Evolutionary conservation across 371 early-diverging fungal genomes (phyloP).

Genomic region (Choanephora cucurbitarum): DNA sequence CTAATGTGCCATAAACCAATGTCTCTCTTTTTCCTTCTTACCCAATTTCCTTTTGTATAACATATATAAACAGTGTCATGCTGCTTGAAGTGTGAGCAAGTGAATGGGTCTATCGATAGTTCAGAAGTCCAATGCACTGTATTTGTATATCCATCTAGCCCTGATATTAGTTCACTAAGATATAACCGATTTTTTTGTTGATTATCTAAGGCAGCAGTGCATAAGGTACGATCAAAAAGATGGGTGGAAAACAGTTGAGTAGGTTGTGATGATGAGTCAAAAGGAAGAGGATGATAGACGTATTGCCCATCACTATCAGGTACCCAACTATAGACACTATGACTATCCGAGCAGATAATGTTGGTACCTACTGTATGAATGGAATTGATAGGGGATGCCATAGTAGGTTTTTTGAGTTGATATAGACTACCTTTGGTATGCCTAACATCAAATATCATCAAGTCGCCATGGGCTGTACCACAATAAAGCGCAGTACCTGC

Average conservation of each 20-base stretch:
- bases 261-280: background rate
- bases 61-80: background rate
- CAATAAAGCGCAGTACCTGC: slow-evolving; percentile 38
- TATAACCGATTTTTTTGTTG: background rate
- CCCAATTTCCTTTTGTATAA: background rate
- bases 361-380: background rate
- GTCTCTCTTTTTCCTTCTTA: background rate
- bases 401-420: slow-evolving; percentile 1
- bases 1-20: too few relatives aligned
- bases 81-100: background rate
- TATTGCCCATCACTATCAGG: background rate
- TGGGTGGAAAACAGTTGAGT: too few relatives aligned
- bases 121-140: background rate
- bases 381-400: slow-evolving; percentile 12
- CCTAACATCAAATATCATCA: slow-evolving; percentile 40
- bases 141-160: background rate
- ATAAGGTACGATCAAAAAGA: background rate
- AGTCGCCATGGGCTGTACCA: slow-evolving; percentile 31
- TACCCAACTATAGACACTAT: slow-evolving; percentile 11
- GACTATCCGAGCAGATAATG: slow-evolving; percentile 14
- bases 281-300: slow-evolving; percentile 1
- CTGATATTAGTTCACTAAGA: background rate
- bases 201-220: background rate
- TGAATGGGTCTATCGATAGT: background rate
- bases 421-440: slow-evolving; percentile 28